Base-by-base conservation (phyloP, 306 rosid species). In the Glycine latifolia region DNA sequence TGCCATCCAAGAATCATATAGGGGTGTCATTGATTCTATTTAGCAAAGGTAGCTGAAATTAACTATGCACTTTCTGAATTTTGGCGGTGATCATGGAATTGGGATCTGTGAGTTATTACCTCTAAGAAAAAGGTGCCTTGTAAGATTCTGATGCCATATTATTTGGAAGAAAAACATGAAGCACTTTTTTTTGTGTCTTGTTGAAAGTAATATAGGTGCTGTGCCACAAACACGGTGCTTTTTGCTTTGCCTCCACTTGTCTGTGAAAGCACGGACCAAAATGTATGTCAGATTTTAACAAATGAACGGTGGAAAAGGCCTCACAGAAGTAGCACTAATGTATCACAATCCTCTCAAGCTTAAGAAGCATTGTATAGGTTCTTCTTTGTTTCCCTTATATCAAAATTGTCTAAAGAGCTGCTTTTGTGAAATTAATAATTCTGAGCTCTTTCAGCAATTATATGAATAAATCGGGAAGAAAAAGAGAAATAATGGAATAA, bases 201-300 rank as follows among this genome's bases (percentile, higher is more conserved):
- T 82, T 73, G 79, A 81, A 76, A 82, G 82, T 76, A 76, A 58
- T 78, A 76, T 78, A 78, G 77, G 70, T 86, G 82, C 80, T 80
- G 80, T 88, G 86, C 86, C 79, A 83, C 79, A 77, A 77, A 82
- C 84, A 61, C 13, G 59, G 73, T 85, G 84, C 86, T 59, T 79
- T 73, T 66, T 81, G 76, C 89, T 86, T 88, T 87, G 75, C 70
- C 71, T 48, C 67, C 73, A 80, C 73, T 74, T 92, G 94, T 92
- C 91, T 88, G 89, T 80, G 86, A 88, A 90, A 90, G 94, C 88
- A 88, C 82, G 88, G 91, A 89, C 89, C 96, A 84, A 70, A 70
- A 71, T 81, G 67, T 47, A 59, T 81, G 84, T 76, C 82, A 86
- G 80, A 78, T 72, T 87, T 88, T 87, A 85, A 85, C 82, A 86